Base-by-base conservation (phyloP, 805 yeast species). In the Teunomyces cretensis region DNA sequence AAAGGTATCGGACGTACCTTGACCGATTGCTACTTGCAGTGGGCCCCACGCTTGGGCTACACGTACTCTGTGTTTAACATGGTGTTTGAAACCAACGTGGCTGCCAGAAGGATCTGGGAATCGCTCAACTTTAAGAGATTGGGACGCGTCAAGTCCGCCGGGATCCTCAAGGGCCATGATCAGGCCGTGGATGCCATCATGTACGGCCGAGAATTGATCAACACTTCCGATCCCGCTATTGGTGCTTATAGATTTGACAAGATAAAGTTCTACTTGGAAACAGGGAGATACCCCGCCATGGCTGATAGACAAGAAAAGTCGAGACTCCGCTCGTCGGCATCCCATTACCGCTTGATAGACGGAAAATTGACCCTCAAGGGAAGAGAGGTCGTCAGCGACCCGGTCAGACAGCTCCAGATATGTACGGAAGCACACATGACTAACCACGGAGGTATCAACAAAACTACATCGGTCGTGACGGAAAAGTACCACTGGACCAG, bases 1-100 rank as follows among this genome's bases (percentile, higher is more conserved):
- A 88, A 86, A 61, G 96, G 97, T 4, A 88, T 94, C 22, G 99
- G 98, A 4, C 73, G 84, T 44, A 86, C 94, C 0, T 64, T 94
- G 49, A 83, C 87, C 13, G 96, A 89, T 56, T 85, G 95, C 55
- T 88, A 81, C 55, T 62, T 91, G 17, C 88, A 85, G 48, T 94
- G 98, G 98, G 89, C 97, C 1, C 92, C 92, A 11, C 74, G 82
- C 49, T 70, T 94, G 33, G 97, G 97, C 3, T 92, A 87, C 64
- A 86, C 92, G 0, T 86, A 89, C 52, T 79, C 88, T 5, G 79
- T 87, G 50, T 87, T 94, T 67, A 89, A 90, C 51, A 70, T 92
- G 45, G 89, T 92, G 3, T 94, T 88, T 64, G 96, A 91, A 53
- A 84, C 95, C 2, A 94, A 94, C 60, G 81, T 79, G 14, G 84